Base-by-base conservation (phyloP, 139 green algal species). In the Tetradesmus obliquus region DNA sequence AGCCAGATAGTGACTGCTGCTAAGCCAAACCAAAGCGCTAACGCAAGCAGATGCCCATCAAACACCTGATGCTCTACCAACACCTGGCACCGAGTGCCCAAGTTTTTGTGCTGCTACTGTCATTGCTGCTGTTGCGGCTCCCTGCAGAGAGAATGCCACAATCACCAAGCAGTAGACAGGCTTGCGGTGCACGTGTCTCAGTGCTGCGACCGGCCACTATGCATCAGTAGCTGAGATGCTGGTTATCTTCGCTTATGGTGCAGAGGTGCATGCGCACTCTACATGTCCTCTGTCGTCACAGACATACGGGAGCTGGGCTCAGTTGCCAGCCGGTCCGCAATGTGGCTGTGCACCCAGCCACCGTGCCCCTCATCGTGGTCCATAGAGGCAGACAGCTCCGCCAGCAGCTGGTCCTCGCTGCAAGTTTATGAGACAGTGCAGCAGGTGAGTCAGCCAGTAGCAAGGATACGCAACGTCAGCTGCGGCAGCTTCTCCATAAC, bases 321-420 rank as follows among this genome's bases (percentile, higher is more conserved):
- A 45, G 88, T 87, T 12, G 88, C 88, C 45, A 91, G 88, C 24
- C 88, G 58, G 24, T 86, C 79, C 20, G 88, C 88, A 57, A 91
- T 91, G 74, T 91, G 88, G 58, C 57, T 82, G 88, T 91, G 88
- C 5, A 62, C 79, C 79, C 79, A 87, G 45, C 76, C 57, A 58
- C 24, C 71, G 55, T 90, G 86, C 3, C 69, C 71, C 17, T 89
- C 85, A 55, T 89, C 62, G 71, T 89, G 24, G 53, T 82, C 82
- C 54, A 87, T n/a, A 17, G 17, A n/a, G 13, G 32, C 79, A 12
- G 45, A 1, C 51, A 87, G 82, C 82, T 87, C 82, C 7, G 82
- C 19, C 17, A 32, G 82, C 54, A 87, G 53, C 54, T 72, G 80
- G 45, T 85, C 80, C 80, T 85, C 80, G 7, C 80, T 85, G 80